Evolutionary conservation across 2,329 filamentous ascomycete species (phyloP), one percentile per base, ranked within the genome.

Genomic region (Paecilomyces niveus): DNA sequence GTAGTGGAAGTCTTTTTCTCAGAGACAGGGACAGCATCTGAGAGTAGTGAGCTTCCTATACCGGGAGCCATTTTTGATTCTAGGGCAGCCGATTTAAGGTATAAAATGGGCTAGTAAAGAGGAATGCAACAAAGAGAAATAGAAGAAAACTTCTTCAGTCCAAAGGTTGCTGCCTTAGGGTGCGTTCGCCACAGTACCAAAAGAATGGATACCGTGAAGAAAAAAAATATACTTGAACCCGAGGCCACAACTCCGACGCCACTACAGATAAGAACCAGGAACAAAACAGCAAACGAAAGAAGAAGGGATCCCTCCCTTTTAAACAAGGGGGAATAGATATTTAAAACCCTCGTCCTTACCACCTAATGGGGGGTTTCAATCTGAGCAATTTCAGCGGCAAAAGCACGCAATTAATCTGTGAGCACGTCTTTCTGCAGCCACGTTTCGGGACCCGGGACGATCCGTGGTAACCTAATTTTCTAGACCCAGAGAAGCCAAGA

Each of bases 1-100:
- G 57, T 61, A 22, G 56, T 57, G 13, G 54, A 53, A 31, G 53
- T 57, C 31, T 57, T 52, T 18, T 59, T 10, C 26, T 35, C 10
- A 50, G 49, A 29, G 22, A 59, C 33, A 51, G 45, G 26, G 24
- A 29, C 52, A 49, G 54, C 51, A 51, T 51, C 35, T 15, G 49
- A 56, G 3, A 35, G 35, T 15, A 57, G 45, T 13, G 57, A 29
- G 29, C 35, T 54, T 13, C 21, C 56, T 26, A 58, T 55, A 15
- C 29, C n/a, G 22, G 57, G 32, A 45, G 57, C 57, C 54, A 55
- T 55, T n/a, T 35, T 33, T 35, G 29, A n/a, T 21, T 26, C 32
- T 4, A n/a, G 15, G 21, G 15, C 39, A 18, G 13, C 39, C 13
- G 1, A 9, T n/a, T n/a, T 7, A 18, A 9, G 15, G 39, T 45